Evolutionary conservation across 768 basidiomycete species (phyloP), one percentile per base, ranked within the genome.

Genomic region (Omphalotus guepiniiformis): DNA sequence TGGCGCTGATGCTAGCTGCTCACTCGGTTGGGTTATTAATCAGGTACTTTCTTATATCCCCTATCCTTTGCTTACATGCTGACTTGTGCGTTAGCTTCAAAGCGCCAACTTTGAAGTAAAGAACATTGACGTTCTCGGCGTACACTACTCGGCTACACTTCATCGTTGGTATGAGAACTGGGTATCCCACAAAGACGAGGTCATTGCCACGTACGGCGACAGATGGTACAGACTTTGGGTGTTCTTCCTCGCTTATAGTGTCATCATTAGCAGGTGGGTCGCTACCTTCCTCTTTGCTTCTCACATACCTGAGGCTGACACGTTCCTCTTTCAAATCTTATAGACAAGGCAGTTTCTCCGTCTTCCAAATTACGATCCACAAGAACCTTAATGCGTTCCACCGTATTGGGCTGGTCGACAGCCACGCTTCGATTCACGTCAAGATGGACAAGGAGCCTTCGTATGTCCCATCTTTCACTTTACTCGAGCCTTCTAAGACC

Each of bases 361-460:
- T 97, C 34, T 99, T 95, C 88, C 94, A 98, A 71, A 81, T 99
- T 61, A 97, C 94, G 4, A 68, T 94, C 52, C 95, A 98, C 76
- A 99, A 99, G 75, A 99, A 98, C 75, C 70, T 98, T 54, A 98
- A 98, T 62, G 90, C 85, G 0, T 98, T 84, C 73, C 93, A 92
- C 61, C 88, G 96, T 50, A 78, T 96, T 57, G 81, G 87, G 36
- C 93, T 91, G 25, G 80, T 95, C 22, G 70, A 78, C 15, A 88
- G 78, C 57, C 95, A 97, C 58, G 73, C 74, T n/a, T 86, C 85
- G 6, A 85, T 90, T 56, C 86, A 86, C 53, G 79, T 85, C 53
- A 76, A 72, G 48, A 67, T 76, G n/a, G 67, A 70, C 41, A 75
- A 71, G 53, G 69, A 75, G 53, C 75, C 79, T 27, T n/a, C n/a